These are phyloP conservation scores for Linum trigynum DNA, from an alignment of 345 rosid genomes.

Conservation along the genomic window DNA sequence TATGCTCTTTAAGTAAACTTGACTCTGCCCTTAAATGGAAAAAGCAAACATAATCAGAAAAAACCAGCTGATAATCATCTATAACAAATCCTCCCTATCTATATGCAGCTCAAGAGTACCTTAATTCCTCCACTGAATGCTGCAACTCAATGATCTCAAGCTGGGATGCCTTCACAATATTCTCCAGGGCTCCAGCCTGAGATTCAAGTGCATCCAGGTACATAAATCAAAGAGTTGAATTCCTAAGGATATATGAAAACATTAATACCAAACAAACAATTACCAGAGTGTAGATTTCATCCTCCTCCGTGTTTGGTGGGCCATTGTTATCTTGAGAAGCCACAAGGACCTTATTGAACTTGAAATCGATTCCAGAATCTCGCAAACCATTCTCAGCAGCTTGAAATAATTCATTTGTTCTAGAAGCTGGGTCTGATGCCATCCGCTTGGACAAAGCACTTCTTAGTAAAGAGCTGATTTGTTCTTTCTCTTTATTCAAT, in stretches of 20 bases:
- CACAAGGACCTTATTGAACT: constrained; percentile 35
- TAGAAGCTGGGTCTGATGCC: constrained; percentile 43
- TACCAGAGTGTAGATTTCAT: constrained; percentile 81
- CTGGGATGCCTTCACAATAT: constrained; percentile 85
- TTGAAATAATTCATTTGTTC: constrained; percentile 55
- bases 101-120: constrained; percentile 30
- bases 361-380: constrained; percentile 66
- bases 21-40: constrained; percentile 76
- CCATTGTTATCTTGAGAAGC: constrained; percentile 25
- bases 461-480: constrained; percentile 72
- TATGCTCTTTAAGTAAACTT: constrained; percentile 49
- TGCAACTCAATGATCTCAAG: constrained; percentile 68
- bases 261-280: constrained; percentile 17
- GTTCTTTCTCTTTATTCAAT: constrained; percentile 80
- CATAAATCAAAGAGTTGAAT: not conserved
- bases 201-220: constrained; percentile 1
- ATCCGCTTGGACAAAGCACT: constrained; percentile 78
- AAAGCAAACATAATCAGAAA: constrained; percentile 9
- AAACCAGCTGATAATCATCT: not conserved
- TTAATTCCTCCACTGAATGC: constrained; percentile 70
- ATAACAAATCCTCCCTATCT: not conserved
- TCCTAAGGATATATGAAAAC: not conserved
- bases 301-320: constrained; percentile 40
- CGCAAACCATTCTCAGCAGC: constrained; percentile 81
- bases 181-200: constrained; percentile 94